Evolutionary conservation across 768 basidiomycete genomes (phyloP), one percentile per base, ranked within the genome.

Genomic region (Rhizopogon vinicolor): DNA sequence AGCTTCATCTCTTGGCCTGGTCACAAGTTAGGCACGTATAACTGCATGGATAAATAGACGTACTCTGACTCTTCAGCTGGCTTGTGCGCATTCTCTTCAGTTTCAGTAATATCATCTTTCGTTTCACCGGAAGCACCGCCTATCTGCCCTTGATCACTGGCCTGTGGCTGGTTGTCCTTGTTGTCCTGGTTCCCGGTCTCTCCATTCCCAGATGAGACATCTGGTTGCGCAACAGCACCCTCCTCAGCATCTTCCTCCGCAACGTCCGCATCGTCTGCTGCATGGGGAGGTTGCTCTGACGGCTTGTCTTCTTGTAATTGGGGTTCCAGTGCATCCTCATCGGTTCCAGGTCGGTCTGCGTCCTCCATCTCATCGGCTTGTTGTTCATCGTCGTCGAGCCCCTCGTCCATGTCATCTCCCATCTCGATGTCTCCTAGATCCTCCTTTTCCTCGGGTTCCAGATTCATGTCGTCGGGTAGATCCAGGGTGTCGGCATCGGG

Each of bases 401-500:
- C 72, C 44, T 76, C 78, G 16, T 72, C 65, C 62, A 74, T 68
- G 7, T 65, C 63, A 5, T 63, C 63, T 33, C 69, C 68, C 37
- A 58, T 63, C 1, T 49, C 62, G 5, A 57, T 49, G 18, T 63
- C 65, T 46, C 71, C 65, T n/a, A 60, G 58, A 19, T 65, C 65
- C 8, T 70, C 67, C 31, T 70, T 60, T 18, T 61, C 61, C 49
- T 74, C 69, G 19, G 68, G 69, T 6, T 75, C 78, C 25, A 95
- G 68, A 52, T 92, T 75, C 72, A 96, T 76, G 58, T 93, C 85
- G 35, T 98, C 95, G 0, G 96, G 96, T 9, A 98, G 78, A 63
- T 98, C 89, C 43, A 98, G 79, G 5, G 84, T 86, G 51, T 96
- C 79, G 3, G 87, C 87, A 57, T 97, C 91, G 22, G 80, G 86